phyloP scores from a whole-genome alignment of 345 rosid genomes.

The Excoecaria agallocha region DNA sequence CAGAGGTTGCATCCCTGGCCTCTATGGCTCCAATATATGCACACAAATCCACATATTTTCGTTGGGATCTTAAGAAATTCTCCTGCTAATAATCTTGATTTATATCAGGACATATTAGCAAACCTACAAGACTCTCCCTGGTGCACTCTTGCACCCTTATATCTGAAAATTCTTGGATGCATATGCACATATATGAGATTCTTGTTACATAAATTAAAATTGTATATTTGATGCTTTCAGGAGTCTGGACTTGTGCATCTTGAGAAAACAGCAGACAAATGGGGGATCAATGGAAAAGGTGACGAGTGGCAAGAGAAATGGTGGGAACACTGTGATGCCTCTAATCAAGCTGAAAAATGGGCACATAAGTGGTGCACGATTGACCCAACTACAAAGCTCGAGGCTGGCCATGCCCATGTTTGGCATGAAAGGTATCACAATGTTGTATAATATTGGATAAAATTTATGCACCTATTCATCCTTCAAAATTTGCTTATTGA shows the following conservation, averaged over 20 bases:
- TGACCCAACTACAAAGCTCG: slow-evolving; percentile 72
- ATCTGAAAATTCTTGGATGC: neutral
- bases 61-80: no score
- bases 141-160: neutral
- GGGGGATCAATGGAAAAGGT: slow-evolving; percentile 87
- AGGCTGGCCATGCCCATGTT: slow-evolving; percentile 90
- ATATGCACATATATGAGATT: neutral
- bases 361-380: slow-evolving; percentile 96
- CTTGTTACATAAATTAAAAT: neutral
- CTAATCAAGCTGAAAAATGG: slow-evolving; percentile 89
- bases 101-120: neutral
- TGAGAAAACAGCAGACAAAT: slow-evolving; percentile 92
- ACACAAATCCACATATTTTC: neutral
- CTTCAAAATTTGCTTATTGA: neutral
- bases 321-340: slow-evolving; percentile 88
- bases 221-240: slow-evolving; percentile 34
- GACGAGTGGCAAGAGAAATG: slow-evolving; percentile 96
- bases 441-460: slow-evolving; percentile 2
- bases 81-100: no score
- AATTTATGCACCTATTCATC: neutral
- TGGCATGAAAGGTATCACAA: slow-evolving; percentile 87
- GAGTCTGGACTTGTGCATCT: slow-evolving; percentile 65
- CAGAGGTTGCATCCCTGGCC: neutral
- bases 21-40: neutral
- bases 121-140: neutral